A percentile compares a stretch with the other conserved stretches of the same genome.
These are phyloP conservation scores for Colletotrichum sp. DNA, from an alignment of 2,329 filamentous ascomycete species.

Conservation along the genomic window DNA sequence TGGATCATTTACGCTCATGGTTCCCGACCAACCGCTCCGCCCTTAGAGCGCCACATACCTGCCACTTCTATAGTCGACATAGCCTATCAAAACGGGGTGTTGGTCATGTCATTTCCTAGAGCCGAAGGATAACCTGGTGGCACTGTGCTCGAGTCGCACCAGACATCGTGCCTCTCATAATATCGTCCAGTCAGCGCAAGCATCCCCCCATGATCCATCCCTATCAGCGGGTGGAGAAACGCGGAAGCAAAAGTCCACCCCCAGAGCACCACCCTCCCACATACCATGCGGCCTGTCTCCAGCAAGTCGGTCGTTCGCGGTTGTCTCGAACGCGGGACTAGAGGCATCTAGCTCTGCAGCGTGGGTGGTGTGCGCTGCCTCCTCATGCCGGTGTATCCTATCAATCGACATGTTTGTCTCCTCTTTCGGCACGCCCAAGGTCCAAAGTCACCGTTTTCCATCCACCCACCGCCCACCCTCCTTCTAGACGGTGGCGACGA, in stretches of 20 bases:
- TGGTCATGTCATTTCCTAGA: not conserved
- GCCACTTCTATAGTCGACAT: not conserved
- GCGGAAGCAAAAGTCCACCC: not conserved
- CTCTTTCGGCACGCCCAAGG: not conserved
- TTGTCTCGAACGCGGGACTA: not conserved
- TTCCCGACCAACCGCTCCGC: not conserved
- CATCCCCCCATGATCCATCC: not conserved
- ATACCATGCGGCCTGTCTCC: not conserved
- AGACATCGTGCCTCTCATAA: not conserved
- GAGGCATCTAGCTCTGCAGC: not conserved
- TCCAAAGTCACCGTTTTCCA: not conserved
- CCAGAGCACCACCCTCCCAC: not conserved
- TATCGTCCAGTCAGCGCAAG: not conserved
- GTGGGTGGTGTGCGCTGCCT: not conserved
- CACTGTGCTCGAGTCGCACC: not conserved
- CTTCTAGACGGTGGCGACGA: constrained; percentile 12
- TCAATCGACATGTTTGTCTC: not conserved
- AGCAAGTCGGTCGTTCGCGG: not conserved
- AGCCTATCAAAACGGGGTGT: not conserved
- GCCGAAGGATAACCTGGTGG: not conserved
- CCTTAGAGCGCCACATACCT: not conserved
- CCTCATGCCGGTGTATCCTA: not conserved
- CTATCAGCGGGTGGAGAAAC: constrained; percentile 15
- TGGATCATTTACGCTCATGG: not conserved
- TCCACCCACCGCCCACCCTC: not conserved